Evolutionary conservation across 768 basidiomycete genomes (phyloP), one percentile per base, ranked within the genome.

Genomic region (Agrocybe praecox): DNA sequence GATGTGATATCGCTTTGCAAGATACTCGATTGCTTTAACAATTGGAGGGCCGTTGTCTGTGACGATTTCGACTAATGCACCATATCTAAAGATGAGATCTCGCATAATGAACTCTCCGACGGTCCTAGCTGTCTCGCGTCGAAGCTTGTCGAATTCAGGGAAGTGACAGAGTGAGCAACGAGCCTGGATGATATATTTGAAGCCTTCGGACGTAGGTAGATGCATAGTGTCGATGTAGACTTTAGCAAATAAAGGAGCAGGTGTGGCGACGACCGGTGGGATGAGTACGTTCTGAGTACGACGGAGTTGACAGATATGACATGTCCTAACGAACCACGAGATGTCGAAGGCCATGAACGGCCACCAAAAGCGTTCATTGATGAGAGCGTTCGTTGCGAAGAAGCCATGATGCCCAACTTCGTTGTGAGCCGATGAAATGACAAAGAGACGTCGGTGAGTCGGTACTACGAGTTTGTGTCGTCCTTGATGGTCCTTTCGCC

Each of bases 271-370:
- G 0, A 51, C 58, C 0, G 56, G 68, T 10, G 64, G 69, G 15
- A 76, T 63, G 2, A 58, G 33, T 0, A 76, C 46, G 17, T 67
- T 65, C 0, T 57, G 12, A 0, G 60, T 56, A 0, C 65, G 62
- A 0, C 64, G 53, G 1, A 64, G 42, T 52, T 80, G 78, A 49
- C 79, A 79, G 1, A 59, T 22, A 49, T 77, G 71, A 48, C 78
- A 79, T 0, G 72, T 67, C 1, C 60, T 40, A 7, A 74, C 49
- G 46, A 58, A 74, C 66, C 69, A 71, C 0, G 51, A 24, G 2
- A 76, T 46, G 33, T 74, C 66, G 0, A 56, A 33, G 1, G 56
- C 42, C n/a, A 73, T 53, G 0, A 58, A 36, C 1, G 64, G 66
- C 64, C 62, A 65, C 62, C 62, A 67, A 50, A 60, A 66, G 10